phyloP scores from a whole-genome alignment of 1,139 yeast species.

The Candida glucosophila region DNA sequence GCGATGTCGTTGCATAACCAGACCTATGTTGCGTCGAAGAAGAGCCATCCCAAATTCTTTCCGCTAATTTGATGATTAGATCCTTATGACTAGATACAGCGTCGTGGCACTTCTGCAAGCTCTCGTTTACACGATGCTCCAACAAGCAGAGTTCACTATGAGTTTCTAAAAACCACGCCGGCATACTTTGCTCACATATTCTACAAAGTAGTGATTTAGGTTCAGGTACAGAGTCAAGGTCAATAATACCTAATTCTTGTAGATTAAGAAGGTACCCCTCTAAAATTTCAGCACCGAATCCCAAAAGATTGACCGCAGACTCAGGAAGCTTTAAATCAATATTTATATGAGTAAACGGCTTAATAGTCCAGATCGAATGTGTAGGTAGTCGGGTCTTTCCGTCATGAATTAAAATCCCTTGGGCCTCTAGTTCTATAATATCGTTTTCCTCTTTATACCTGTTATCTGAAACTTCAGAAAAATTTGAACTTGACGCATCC shows the following conservation, averaged over 20 bases:
- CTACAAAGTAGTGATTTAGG: slow-evolving; percentile 80
- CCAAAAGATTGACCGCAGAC: slow-evolving; percentile 61
- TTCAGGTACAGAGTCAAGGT: slow-evolving; percentile 59
- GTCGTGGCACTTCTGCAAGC: slow-evolving; percentile 74
- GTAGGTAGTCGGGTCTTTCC: slow-evolving; percentile 50
- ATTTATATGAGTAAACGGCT: slow-evolving; percentile 62
- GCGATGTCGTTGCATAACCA: slow-evolving; percentile 7
- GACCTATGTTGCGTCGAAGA: slow-evolving; percentile 6
- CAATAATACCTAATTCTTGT: slow-evolving; percentile 51
- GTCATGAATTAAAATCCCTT: slow-evolving; percentile 86
- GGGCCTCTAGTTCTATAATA: slow-evolving; percentile 76
- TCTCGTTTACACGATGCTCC: slow-evolving; percentile 77
- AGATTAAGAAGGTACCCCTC: slow-evolving; percentile 63
- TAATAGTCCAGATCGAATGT: slow-evolving; percentile 90
- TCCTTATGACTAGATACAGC: slow-evolving; percentile 63
- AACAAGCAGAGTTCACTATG: slow-evolving; percentile 84
- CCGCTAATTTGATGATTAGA: slow-evolving; percentile 39
- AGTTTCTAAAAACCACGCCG: slow-evolving; percentile 93
- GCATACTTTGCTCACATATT: slow-evolving; percentile 85
- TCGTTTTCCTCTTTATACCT: slow-evolving; percentile 6
- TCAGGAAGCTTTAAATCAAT: slow-evolving; percentile 60
- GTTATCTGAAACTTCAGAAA: slow-evolving; percentile 1
- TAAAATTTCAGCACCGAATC: slow-evolving; percentile 83
- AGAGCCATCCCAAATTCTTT: slow-evolving; percentile 17
- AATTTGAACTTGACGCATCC: slow-evolving; percentile 2